Conservation (phyloP, 805 yeast genomes). For the Jamesozyma jinghongensis region DNA sequence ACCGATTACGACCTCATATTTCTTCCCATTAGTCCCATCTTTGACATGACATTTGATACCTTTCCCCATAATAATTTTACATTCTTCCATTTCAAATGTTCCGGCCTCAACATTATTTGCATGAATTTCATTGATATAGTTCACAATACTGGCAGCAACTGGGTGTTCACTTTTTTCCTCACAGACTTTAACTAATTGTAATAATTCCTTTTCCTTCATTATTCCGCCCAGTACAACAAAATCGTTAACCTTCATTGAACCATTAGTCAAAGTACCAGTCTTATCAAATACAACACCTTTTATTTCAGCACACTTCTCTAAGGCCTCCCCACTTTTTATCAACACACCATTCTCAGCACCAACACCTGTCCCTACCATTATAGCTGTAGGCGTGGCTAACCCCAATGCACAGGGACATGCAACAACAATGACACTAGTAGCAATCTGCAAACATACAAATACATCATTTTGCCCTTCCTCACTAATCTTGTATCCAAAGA, state of each 20-base stretch:
- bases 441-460: slow-evolving; percentile 51
- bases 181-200: slow-evolving; percentile 5
- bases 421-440: slow-evolving; percentile 88
- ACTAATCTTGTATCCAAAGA: neutral
- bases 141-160: slow-evolving; percentile 17
- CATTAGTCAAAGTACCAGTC: slow-evolving; percentile 91
- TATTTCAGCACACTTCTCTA: slow-evolving; percentile 57
- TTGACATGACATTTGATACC: slow-evolving; percentile 26
- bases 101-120: slow-evolving; percentile 13
- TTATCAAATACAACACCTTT: slow-evolving; percentile 60
- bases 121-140: slow-evolving; percentile 38
- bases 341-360: slow-evolving; percentile 86
- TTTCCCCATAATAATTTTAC: slow-evolving; percentile 32
- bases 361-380: slow-evolving; percentile 97
- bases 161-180: slow-evolving; percentile 4
- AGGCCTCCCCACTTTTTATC: slow-evolving; percentile 85
- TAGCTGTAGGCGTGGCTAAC: slow-evolving; percentile 95
- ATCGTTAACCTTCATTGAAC: slow-evolving; percentile 50
- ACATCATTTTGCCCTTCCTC: neutral
- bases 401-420: slow-evolving; percentile 99
- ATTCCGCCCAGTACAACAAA: slow-evolving; percentile 5
- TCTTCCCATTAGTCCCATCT: slow-evolving; percentile 8
- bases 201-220: slow-evolving; percentile 7
- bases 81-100: slow-evolving; percentile 7
- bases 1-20: slow-evolving; percentile 39